A percentile compares a stretch with the other conserved stretches of the same genome.
Conservation (phyloP, 805 yeast species). For the Scheffersomyces amazonensis region DNA sequence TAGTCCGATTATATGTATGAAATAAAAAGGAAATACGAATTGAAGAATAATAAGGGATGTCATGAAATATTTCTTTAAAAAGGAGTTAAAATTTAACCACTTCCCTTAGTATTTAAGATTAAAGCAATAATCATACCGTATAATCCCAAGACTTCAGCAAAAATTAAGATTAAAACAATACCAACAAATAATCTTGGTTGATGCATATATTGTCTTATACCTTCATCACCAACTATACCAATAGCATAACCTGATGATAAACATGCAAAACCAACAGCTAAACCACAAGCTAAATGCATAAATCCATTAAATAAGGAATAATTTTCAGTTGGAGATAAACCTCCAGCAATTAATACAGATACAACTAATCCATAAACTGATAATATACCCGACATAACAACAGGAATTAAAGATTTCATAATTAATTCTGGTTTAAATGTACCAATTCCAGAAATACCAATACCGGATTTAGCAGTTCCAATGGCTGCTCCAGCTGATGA, state of each 20-base stretch:
- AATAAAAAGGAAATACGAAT: too few species aligned
- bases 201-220: slow-evolving; percentile 83
- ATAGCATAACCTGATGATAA: slow-evolving; percentile 95
- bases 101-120: slow-evolving; percentile 86
- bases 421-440: slow-evolving; percentile 95
- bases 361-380: slow-evolving; percentile 97
- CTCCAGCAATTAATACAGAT: slow-evolving; percentile 91
- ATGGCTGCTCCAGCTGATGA: slow-evolving; percentile 98
- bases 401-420: slow-evolving; percentile 95
- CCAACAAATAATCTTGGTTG: slow-evolving; percentile 89
- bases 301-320: slow-evolving; percentile 94
- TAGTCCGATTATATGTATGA: too few species aligned
- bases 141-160: slow-evolving; percentile 85
- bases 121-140: slow-evolving; percentile 96
- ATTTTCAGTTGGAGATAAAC: slow-evolving; percentile 69
- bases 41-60: too few species aligned
- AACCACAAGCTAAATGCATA: slow-evolving; percentile 95
- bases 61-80: too few species aligned
- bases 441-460: slow-evolving; percentile 98
- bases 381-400: slow-evolving; percentile 95
- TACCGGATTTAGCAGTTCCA: slow-evolving; percentile 97
- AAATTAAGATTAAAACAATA: slow-evolving; percentile 82
- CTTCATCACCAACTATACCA: slow-evolving; percentile 92
- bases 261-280: slow-evolving; percentile 95
- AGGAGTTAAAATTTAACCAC: too few species aligned